These are phyloP conservation scores for Achaetomium macrosporum DNA, from an alignment of 2,329 filamentous ascomycete species.

Conservation along the genomic window DNA sequence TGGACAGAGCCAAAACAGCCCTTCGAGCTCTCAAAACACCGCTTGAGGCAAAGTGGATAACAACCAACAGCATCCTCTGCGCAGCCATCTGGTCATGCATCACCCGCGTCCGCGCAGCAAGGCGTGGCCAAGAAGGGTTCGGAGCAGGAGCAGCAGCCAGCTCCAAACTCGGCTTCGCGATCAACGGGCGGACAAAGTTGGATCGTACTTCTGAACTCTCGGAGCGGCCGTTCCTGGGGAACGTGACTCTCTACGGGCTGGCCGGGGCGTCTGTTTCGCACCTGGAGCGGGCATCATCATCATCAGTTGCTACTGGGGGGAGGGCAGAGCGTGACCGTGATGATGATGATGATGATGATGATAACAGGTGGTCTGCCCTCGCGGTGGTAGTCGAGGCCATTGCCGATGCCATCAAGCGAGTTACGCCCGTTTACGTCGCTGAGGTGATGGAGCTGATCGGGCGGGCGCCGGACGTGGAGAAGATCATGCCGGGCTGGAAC, in stretches of 20 bases:
- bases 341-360: no score
- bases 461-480: background rate
- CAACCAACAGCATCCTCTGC: slow-evolving; percentile 8
- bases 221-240: slow-evolving; percentile 5
- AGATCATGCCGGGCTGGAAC: background rate
- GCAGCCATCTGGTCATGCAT: slow-evolving; percentile 10
- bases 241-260: background rate
- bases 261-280: background rate
- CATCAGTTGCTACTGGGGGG: no score
- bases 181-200: slow-evolving; percentile 4
- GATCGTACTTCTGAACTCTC: background rate
- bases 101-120: slow-evolving; percentile 3
- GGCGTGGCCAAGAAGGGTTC: background rate
- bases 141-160: background rate
- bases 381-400: background rate
- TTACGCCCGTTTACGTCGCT: background rate
- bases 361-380: background rate
- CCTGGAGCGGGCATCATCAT: background rate
- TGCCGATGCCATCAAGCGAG: background rate
- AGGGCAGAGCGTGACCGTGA: no score
- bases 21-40: background rate
- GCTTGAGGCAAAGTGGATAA: background rate
- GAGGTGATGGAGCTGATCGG: slow-evolving; percentile 8
- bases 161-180: slow-evolving; percentile 8
- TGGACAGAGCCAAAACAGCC: background rate